A percentile compares a stretch with the other conserved stretches of the same genome.
phyloP scores from a whole-genome alignment of 441 rosid species.

The Euphorbia neoarborescens region DNA sequence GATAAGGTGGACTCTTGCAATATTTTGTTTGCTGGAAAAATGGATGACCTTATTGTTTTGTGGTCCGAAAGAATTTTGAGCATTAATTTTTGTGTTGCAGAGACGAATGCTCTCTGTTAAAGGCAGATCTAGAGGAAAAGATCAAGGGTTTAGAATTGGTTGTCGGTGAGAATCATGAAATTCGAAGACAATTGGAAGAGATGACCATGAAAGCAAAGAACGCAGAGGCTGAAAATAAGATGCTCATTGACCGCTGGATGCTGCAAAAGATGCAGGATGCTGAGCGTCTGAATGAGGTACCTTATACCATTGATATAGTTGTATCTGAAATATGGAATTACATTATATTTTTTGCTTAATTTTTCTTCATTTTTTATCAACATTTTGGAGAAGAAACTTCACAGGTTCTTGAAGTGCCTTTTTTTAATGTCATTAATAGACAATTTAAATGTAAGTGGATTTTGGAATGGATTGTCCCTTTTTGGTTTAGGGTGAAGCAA shows the following conservation, averaged over 20 bases:
- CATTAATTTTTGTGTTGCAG: conserved; percentile 28
- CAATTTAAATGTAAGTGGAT: background rate
- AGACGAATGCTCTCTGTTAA: conserved; percentile 50
- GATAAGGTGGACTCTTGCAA: conserved; percentile 35
- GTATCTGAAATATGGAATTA: conserved; percentile 8
- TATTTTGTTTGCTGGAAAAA: conserved; percentile 4
- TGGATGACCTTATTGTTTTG: conserved; percentile 2
- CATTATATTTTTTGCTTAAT: background rate
- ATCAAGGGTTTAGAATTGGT: conserved; percentile 53
- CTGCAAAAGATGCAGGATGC: conserved; percentile 94
- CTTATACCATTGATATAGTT: conserved; percentile 4
- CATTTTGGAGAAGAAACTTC: background rate
- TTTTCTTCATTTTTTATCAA: background rate
- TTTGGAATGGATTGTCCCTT: background rate
- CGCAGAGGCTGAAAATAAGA: conserved; percentile 79
- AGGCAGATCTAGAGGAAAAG: conserved; percentile 57
- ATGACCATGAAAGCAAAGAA: conserved; percentile 51
- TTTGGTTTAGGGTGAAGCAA: background rate
- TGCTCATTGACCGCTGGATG: conserved; percentile 90
- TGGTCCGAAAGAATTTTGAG: conserved; percentile 15
- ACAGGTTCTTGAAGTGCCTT: background rate
- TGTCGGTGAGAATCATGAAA: conserved; percentile 46
- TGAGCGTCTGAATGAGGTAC: conserved; percentile 88
- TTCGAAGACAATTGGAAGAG: conserved; percentile 52
- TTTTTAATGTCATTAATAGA: background rate